Conservation (phyloP, 495 filamentous ascomycete genomes). For the Diplogelasinospora grovesii region DNA sequence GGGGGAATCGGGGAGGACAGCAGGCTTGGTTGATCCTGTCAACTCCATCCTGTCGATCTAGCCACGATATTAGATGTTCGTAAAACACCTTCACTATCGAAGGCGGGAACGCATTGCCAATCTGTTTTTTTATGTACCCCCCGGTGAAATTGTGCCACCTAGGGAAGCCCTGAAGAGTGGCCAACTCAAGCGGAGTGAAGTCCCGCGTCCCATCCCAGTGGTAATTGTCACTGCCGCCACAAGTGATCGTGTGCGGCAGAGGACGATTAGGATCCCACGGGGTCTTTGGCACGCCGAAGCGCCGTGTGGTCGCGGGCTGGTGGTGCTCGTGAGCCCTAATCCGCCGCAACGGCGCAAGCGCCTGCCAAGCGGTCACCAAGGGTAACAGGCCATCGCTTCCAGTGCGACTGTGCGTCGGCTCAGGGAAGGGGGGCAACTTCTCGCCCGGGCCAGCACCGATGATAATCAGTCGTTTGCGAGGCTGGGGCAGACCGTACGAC, state of each 20-base stretch:
- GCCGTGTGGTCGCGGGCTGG: slow-evolving; percentile 28
- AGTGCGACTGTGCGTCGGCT: slow-evolving; percentile 56
- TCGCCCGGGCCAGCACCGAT: slow-evolving; percentile 78
- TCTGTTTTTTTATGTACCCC: slow-evolving; percentile 53
- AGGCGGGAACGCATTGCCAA: slow-evolving; percentile 85
- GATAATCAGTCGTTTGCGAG: slow-evolving; percentile 56
- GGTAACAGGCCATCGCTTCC: slow-evolving; percentile 16
- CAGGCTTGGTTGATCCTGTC: background rate
- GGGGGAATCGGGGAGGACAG: background rate
- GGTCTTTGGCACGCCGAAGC: slow-evolving; percentile 18
- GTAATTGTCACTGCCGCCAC: slow-evolving; percentile 57
- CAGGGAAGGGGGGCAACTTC: slow-evolving; percentile 60
- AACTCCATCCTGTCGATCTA: slow-evolving; percentile 50
- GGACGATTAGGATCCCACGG: slow-evolving; percentile 32
- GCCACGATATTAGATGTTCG: slow-evolving; percentile 45
- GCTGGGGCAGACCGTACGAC: slow-evolving; percentile 39
- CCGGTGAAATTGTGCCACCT: slow-evolving; percentile 52
- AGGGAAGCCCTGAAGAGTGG: slow-evolving; percentile 72
- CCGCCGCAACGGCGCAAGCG: slow-evolving; percentile 31
- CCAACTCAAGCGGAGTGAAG: slow-evolving; percentile 68
- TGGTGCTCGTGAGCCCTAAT: slow-evolving; percentile 35
- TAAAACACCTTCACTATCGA: slow-evolving; percentile 54
- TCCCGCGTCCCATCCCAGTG: slow-evolving; percentile 63
- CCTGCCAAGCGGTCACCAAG: slow-evolving; percentile 22
- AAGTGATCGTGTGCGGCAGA: slow-evolving; percentile 59